Evolutionary conservation across 225 moss, liverwort and hornwort species (phyloP), one percentile per base, ranked within the genome.

Genomic region (Physcomitrium patens): DNA sequence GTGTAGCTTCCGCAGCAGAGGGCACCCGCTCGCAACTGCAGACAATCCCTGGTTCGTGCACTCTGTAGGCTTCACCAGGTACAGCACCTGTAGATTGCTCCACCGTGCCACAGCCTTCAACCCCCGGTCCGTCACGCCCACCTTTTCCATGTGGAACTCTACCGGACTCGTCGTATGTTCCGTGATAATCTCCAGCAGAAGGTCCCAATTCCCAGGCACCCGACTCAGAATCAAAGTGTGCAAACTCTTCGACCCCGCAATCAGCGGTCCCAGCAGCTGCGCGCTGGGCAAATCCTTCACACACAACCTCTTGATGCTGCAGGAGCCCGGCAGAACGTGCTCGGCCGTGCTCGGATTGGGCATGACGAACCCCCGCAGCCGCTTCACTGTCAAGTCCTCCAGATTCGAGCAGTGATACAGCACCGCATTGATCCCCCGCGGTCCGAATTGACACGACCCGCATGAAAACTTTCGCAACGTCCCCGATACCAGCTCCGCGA

Each of bases 331-430:
- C 5, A 82, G 60, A 3, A 97, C 90, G 49, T 82, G 85, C 59
- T 93, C 94, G 1, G 89, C 60, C 54, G 89, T 78, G 37, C 78
- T 81, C 2, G 81, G 78, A 72, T 65, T 81, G n/a, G 75, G 83
- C 51, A 91, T 85, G 23, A 81, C 80, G 46, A 97, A 85, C n/a
- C 97, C 97, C 47, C 89, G 78, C 10, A 97, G 76, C 18, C 97
- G 84, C 57, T 93, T 97, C 68, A 97, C 89, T 2, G 94, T 94
- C 18, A 97, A 87, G 90, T 97, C 97, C 77, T 97, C 97, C 27
- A 97, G 73, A 68, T 91, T 90, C 26, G 76, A 60, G 68, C 97
- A 97, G 71, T 94, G 87, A 76, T 91, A 87, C 55, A 97, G 60
- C 64, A 97, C 66, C 1, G 97, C 81, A 77, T 94, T 97, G 70